phyloP scores from a whole-genome alignment of 2,329 filamentous ascomycete genomes.

The Neonectria coccinea region DNA sequence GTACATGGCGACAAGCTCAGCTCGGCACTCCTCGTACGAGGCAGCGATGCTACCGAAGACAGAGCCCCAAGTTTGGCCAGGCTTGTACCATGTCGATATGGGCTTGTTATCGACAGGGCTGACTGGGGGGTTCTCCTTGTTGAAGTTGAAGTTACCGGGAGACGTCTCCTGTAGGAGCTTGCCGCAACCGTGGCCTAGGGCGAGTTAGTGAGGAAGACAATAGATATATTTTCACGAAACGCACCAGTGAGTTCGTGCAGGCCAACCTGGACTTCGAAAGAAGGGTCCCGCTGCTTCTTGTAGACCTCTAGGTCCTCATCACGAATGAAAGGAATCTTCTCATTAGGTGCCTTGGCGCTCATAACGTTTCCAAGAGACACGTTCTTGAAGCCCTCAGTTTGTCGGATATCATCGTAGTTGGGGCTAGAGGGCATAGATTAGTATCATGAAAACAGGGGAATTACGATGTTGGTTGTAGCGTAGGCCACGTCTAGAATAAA shows the following conservation, averaged over 20 bases:
- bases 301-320: constrained; percentile 82
- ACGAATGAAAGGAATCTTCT: constrained; percentile 91
- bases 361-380: constrained; percentile 94
- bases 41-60: constrained; percentile 90
- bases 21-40: constrained; percentile 93
- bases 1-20: constrained; percentile 93
- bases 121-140: constrained; percentile 81
- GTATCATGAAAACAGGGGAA: background rate
- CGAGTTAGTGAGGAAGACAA: constrained; percentile 27
- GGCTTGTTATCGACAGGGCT: constrained; percentile 82
- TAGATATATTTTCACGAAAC: constrained; percentile 7
- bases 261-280: constrained; percentile 96
- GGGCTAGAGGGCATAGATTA: constrained; percentile 51
- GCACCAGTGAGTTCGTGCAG: constrained; percentile 82
- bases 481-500: background rate
- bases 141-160: constrained; percentile 88
- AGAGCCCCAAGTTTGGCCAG: constrained; percentile 92
- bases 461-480: background rate
- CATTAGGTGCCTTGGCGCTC: constrained; percentile 89
- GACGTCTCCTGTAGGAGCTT: constrained; percentile 93
- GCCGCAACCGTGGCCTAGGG: constrained; percentile 83
- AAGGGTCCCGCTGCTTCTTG: constrained; percentile 83
- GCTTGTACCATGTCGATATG: constrained; percentile 90
- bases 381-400: constrained; percentile 90
- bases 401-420: constrained; percentile 82